Percentiles rank a stretch among this genome's conserved stretches.
Evolutionary conservation across 768 basidiomycete genomes (phyloP).

Genomic region (Podaxis pistillaris): DNA sequence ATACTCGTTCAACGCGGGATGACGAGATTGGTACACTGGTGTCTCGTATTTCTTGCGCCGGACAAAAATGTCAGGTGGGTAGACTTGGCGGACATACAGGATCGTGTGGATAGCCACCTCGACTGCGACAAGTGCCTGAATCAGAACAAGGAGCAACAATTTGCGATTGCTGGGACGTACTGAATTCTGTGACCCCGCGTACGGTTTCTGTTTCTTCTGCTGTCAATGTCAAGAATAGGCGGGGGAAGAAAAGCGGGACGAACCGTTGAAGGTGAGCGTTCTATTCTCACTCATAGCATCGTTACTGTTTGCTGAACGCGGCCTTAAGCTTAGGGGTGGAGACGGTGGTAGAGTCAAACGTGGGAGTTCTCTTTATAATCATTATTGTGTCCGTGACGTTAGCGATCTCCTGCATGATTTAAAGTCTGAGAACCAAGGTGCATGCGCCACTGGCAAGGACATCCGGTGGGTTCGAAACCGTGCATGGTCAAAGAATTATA

Average conservation of each 20-base stretch:
- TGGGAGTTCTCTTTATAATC: no score
- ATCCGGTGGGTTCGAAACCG: no score
- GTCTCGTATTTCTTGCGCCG: constrained; percentile 88
- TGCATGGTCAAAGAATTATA: not conserved
- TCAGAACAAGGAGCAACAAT: not conserved
- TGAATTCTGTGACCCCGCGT: constrained; percentile 68
- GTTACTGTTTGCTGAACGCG: not conserved
- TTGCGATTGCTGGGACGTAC: constrained; percentile 36
- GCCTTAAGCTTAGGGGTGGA: not conserved
- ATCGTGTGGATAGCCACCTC: constrained; percentile 94
- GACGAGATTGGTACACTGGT: constrained; percentile 91
- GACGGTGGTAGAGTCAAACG: not conserved
- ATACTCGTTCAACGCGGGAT: constrained; percentile 85
- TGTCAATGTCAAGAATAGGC: not conserved
- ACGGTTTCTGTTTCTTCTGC: constrained; percentile 48
- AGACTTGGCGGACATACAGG: constrained; percentile 86
- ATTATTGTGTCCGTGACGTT: not conserved
- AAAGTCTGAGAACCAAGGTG: not conserved
- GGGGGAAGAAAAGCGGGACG: constrained; percentile 7
- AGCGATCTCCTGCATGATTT: not conserved
- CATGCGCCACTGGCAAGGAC: not conserved
- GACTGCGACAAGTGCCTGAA: constrained; percentile 46
- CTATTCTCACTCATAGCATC: constrained; percentile 16
- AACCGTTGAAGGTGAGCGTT: constrained; percentile 31
- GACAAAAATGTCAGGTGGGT: constrained; percentile 85